Evolutionary conservation across 768 basidiomycete species (phyloP).

Genomic region (Tylopilus rubrobrunneus): DNA sequence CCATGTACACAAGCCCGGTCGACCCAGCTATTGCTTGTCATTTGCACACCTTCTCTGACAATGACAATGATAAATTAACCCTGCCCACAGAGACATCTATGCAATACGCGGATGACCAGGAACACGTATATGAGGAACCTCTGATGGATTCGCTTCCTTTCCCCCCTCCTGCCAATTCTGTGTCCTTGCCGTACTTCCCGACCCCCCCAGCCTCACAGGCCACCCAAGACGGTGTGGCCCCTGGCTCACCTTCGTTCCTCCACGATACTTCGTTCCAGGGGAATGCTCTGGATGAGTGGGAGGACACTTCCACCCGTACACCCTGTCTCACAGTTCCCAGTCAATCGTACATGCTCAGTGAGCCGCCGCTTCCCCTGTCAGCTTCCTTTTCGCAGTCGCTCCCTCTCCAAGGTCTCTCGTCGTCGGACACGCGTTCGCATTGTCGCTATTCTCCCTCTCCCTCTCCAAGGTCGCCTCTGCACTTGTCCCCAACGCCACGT

Average conservation of each 20-base stretch:
- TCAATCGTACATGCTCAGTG: slow-evolving; percentile 20
- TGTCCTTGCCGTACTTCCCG: slow-evolving; percentile 21
- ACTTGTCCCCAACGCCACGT: slow-evolving; percentile 23
- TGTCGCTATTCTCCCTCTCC: slow-evolving; percentile 26
- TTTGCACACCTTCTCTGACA: slow-evolving; percentile 15
- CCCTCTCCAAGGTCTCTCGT: slow-evolving; percentile 7
- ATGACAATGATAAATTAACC: slow-evolving; percentile 6
- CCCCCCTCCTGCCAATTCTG: slow-evolving; percentile 22
- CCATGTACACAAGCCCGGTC: slow-evolving; percentile 12
- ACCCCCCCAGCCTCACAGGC: slow-evolving; percentile 4
- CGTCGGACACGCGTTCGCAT: slow-evolving; percentile 19
- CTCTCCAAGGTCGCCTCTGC: slow-evolving; percentile 18
- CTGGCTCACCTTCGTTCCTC: slow-evolving; percentile 13
- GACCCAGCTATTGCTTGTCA: slow-evolving; percentile 7
- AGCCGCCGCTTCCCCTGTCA: slow-evolving; percentile 11
- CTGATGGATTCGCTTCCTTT: slow-evolving; percentile 32
- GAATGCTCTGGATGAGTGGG: slow-evolving; percentile 21
- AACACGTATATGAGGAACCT: slow-evolving; percentile 16
- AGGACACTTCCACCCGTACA: slow-evolving; percentile 8
- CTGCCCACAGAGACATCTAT: slow-evolving; percentile 1
- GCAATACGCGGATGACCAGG: slow-evolving; percentile 13
- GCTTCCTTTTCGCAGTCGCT: slow-evolving; percentile 9
- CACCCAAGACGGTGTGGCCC: slow-evolving; percentile 11
- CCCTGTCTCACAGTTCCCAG: slow-evolving; percentile 2
- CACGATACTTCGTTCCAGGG: slow-evolving; percentile 8